Evolutionary conservation across 495 filamentous ascomycete genomes (phyloP).

Genomic region (Aspergillus conjunctus): DNA sequence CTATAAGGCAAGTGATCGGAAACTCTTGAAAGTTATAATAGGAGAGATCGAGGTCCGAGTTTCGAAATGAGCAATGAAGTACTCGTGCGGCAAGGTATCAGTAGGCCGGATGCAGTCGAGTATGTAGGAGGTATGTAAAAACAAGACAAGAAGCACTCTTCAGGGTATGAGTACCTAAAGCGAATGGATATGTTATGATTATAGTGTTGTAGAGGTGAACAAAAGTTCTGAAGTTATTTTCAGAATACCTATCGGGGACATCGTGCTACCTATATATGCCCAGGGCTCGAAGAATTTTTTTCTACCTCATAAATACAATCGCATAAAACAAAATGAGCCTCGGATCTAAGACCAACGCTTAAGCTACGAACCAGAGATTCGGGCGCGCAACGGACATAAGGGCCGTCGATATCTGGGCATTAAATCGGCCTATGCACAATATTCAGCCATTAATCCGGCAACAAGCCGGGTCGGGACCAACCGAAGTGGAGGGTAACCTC

Average conservation of each 20-base stretch:
- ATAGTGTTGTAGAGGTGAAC: background rate
- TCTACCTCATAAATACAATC: too few relatives aligned
- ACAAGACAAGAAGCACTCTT: background rate
- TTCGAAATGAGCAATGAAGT: background rate
- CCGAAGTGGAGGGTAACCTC: constrained; percentile 5
- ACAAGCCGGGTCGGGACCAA: constrained; percentile 10
- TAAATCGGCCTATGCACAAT: constrained; percentile 16
- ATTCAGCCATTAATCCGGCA: constrained; percentile 12
- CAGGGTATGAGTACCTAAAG: background rate
- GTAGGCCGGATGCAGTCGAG: background rate
- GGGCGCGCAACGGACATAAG: background rate
- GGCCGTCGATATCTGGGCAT: constrained; percentile 6
- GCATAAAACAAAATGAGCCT: constrained; percentile 11
- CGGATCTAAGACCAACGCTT: constrained; percentile 13
- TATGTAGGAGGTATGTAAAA: background rate
- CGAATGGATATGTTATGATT: background rate
- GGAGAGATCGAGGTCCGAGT: background rate
- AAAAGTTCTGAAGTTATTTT: background rate
- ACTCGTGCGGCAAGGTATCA: background rate
- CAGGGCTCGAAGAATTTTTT: background rate
- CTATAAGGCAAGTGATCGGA: background rate
- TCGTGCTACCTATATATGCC: constrained; percentile 1
- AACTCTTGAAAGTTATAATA: background rate
- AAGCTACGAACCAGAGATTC: constrained; percentile 1
- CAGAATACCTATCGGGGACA: background rate